Evolutionary conservation across 192 early-diverging fungal species (phyloP).

Genomic region (Entomortierella lignicola): DNA sequence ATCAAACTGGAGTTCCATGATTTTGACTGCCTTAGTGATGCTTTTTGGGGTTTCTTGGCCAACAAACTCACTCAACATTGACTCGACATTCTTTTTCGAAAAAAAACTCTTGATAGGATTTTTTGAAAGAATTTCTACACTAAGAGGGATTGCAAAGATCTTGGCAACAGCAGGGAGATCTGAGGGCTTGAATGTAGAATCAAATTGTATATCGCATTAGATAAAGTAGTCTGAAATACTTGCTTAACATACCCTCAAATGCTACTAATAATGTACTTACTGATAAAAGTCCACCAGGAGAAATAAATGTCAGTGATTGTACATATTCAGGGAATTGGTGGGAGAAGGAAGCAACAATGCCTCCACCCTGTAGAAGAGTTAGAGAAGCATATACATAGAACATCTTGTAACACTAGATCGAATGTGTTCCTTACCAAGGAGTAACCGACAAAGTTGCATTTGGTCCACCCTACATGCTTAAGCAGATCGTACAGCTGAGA

Average conservation of each 20-base stretch:
- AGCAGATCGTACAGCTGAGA: slow-evolving; percentile 40
- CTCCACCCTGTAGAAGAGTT: slow-evolving; percentile 41
- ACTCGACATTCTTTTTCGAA: slow-evolving; percentile 44
- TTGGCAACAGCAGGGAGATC: slow-evolving; percentile 43
- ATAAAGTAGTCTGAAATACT: too few relatives aligned
- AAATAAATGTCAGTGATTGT: slow-evolving; percentile 38
- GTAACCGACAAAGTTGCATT: slow-evolving; percentile 49
- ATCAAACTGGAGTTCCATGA: slow-evolving; percentile 29
- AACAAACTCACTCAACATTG: slow-evolving; percentile 40
- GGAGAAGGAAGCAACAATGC: slow-evolving; percentile 30
- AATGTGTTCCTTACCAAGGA: slow-evolving; percentile 29
- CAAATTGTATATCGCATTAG: neutral
- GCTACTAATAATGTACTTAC: neutral
- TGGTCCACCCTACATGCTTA: slow-evolving; percentile 33
- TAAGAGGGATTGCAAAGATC: slow-evolving; percentile 34
- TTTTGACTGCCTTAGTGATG: slow-evolving; percentile 27
- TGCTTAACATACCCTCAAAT: too few relatives aligned
- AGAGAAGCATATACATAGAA: neutral
- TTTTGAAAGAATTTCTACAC: slow-evolving; percentile 36
- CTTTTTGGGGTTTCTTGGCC: slow-evolving; percentile 5
- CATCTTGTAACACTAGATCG: neutral
- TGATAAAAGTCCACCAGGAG: slow-evolving; percentile 44
- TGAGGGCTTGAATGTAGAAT: slow-evolving; percentile 7
- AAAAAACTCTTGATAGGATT: slow-evolving; percentile 32
- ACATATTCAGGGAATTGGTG: slow-evolving; percentile 45